Percentiles rank a stretch among this genome's conserved stretches.
Conservation (phyloP, 306 rosid species). For the Rosa rugosa region DNA sequence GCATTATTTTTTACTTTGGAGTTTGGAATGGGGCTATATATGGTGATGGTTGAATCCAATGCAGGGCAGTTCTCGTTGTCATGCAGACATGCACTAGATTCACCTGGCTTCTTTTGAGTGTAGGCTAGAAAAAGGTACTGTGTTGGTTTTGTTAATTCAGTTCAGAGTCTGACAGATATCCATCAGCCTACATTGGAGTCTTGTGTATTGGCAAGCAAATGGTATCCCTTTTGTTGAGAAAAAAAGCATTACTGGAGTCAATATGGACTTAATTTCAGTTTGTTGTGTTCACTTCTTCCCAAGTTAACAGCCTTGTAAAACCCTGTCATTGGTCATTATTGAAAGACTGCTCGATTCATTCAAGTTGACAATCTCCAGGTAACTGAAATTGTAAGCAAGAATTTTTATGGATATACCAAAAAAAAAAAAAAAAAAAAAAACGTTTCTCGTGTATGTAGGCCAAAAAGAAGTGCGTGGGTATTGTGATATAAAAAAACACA, state of each 20-base stretch:
- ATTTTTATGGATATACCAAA: too few relatives aligned
- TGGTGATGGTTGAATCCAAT: too few relatives aligned
- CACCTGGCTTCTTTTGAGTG: neutral
- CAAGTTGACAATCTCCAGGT: too few relatives aligned
- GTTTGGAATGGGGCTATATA: too few relatives aligned
- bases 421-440: too few relatives aligned
- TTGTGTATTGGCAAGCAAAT: neutral
- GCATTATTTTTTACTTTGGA: too few relatives aligned
- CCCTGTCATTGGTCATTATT: neutral
- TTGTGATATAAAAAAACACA: too few relatives aligned
- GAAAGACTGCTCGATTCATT: neutral
- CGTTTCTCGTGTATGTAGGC: too few relatives aligned
- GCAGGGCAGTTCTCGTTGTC: too few relatives aligned
- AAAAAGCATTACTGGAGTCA: neutral
- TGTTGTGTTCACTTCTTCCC: neutral
- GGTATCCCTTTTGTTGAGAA: neutral
- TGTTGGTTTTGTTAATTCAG: neutral
- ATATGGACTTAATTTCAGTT: neutral
- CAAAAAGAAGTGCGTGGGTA: neutral
- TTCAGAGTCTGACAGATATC: neutral
- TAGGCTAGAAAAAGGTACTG: neutral
- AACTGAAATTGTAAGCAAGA: too few relatives aligned
- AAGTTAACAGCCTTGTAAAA: neutral
- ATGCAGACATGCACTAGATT: neutral
- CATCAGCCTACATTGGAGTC: neutral